These are phyloP conservation scores for Immersiella caudata DNA, from an alignment of 495 filamentous ascomycete genomes.

Conservation along the genomic window DNA sequence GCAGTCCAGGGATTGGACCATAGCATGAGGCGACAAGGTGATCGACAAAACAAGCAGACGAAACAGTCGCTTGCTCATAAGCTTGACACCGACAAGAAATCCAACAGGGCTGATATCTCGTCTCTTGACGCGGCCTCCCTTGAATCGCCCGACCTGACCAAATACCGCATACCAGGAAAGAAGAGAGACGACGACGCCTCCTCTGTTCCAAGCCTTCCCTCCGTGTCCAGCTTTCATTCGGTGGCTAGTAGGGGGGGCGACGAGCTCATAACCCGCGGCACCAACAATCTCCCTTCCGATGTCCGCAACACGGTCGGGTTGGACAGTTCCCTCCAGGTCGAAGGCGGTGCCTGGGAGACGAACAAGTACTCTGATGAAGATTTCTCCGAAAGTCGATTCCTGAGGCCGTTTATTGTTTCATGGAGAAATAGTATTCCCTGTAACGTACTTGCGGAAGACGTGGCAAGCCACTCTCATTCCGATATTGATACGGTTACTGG, in stretches of 20 bases:
- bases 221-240: not conserved
- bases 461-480: conserved; percentile 27
- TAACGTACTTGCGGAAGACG: not conserved
- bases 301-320: not conserved
- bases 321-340: not conserved
- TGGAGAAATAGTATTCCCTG: not conserved
- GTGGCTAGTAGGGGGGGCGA: not conserved
- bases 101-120: not conserved
- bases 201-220: not conserved
- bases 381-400: not conserved
- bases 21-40: not conserved
- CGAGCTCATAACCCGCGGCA: not conserved
- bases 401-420: conserved; percentile 19
- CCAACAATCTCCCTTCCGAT: not conserved
- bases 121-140: not conserved
- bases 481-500: conserved; percentile 41
- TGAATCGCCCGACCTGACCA: not conserved
- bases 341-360: not conserved
- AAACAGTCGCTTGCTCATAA: not conserved
- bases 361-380: not conserved
- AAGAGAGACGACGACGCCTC: not conserved
- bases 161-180: not conserved
- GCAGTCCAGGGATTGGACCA: not conserved
- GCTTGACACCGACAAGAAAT: not conserved
- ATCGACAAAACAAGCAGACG: not conserved